These are phyloP conservation scores for Ettlia oleoabundans DNA, from an alignment of 139 green algal species.

Conservation along the genomic window DNA sequence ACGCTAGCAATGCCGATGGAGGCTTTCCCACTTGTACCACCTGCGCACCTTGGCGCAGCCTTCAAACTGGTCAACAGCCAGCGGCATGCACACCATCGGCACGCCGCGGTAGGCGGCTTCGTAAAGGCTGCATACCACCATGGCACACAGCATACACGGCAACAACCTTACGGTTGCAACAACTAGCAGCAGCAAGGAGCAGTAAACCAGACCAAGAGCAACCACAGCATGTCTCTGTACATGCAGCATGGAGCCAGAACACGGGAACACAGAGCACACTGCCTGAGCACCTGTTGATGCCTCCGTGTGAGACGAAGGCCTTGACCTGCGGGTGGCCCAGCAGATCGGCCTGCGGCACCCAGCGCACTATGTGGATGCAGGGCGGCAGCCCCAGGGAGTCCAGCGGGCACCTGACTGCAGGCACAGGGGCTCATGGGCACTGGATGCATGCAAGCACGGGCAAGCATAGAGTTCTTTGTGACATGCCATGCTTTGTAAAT, in stretches of 20 bases:
- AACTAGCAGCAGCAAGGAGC: too few relatives aligned
- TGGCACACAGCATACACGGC: too few relatives aligned
- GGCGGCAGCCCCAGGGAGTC: not conserved
- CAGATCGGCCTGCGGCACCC: not conserved
- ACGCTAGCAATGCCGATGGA: too few relatives aligned
- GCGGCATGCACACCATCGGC: not conserved
- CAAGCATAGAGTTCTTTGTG: too few relatives aligned
- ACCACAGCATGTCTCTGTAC: too few relatives aligned
- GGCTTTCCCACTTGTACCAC: too few relatives aligned
- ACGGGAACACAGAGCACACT: too few relatives aligned
- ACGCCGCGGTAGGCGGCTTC: not conserved
- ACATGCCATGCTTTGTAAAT: too few relatives aligned
- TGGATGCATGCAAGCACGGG: not conserved
- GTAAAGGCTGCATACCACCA: not conserved
- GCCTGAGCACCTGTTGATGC: not conserved
- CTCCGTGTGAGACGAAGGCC: not conserved
- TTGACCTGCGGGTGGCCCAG: not conserved
- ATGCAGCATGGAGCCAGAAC: too few relatives aligned
- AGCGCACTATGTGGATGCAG: not conserved
- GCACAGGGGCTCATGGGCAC: not conserved
- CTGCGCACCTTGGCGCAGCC: not conserved
- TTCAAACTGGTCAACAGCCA: not conserved
- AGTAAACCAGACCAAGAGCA: too few relatives aligned
- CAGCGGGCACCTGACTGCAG: slow-evolving; percentile 1
- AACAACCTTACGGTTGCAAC: too few relatives aligned